Conservation (phyloP, 192 early-diverging fungal species). For the Paraglomus occultum region DNA sequence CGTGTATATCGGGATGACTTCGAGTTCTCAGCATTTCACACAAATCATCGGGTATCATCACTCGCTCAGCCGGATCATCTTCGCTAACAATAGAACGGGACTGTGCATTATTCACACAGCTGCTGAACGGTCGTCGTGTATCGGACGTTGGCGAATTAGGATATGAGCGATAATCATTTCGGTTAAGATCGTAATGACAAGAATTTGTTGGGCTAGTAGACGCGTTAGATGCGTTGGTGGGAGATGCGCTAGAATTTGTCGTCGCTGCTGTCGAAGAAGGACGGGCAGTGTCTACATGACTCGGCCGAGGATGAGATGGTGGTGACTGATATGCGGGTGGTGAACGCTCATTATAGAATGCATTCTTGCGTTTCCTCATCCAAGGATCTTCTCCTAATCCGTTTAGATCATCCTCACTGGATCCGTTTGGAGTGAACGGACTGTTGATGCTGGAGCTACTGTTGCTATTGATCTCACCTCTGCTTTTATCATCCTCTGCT, state of each 20-base stretch:
- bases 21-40: slow-evolving; percentile 26
- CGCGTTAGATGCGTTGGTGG: too few species aligned
- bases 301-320: too few species aligned
- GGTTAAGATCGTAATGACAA: too few species aligned
- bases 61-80: slow-evolving; percentile 20
- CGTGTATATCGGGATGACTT: slow-evolving; percentile 11
- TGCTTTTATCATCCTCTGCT: not conserved
- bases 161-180: too few species aligned
- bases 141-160: not conserved
- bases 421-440: not conserved
- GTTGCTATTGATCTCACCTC: not conserved
- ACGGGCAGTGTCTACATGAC: too few species aligned
- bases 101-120: not conserved
- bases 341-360: too few species aligned
- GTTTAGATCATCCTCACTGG: slow-evolving; percentile 13
- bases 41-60: slow-evolving; percentile 20
- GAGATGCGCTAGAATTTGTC: too few species aligned
- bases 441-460: not conserved
- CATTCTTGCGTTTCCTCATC: not conserved
- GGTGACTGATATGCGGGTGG: too few species aligned
- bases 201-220: too few species aligned
- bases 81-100: not conserved
- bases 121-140: not conserved
- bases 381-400: slow-evolving; percentile 23
- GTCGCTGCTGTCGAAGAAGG: too few species aligned